Base-by-base conservation (phyloP, 2,329 filamentous ascomycete genomes). In the Alternaria triticina region DNA sequence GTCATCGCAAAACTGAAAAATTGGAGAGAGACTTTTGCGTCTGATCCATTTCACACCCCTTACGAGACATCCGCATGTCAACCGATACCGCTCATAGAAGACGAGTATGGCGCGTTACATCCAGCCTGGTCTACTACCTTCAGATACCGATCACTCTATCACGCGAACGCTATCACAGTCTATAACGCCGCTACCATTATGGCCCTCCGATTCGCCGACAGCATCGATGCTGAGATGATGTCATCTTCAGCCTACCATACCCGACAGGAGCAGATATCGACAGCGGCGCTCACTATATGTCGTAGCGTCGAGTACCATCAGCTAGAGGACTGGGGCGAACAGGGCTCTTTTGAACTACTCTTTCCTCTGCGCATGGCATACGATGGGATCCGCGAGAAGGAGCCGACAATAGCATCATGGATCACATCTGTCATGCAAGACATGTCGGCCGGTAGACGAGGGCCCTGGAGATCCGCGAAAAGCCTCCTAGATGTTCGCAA, bases 311-410 rank as follows among this genome's bases (percentile, higher is more conserved):
- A 57, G 7, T 49, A 57, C 15, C 54, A 57, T 30, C 46, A 49
- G 9, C 27, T 15, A 47, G 43, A 47, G 44, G 12, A n/a, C 20
- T 49, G 22, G n/a, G 54, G 54, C n/a, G 54, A 57, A 28, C 54
- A 47, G 15, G 43, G 54, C n/a, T 15, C 23, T 36, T 57, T 57
- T 11, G 44, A 33, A 25, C 20, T 57, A 4, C 54, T 57, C 8
- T 57, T 57, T 28, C 54, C 54, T 20, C 44, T 57, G 9, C 54
- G 54, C 15, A 57, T 57, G 54, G 54, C 54, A 15, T 46, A 57
- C 22, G 54, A 57, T 15, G 54, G 47, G 4, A 27, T 50, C 11
- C 6, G 47, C 47, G 27, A 50, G 27, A 28, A 30, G n/a, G 25
- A 50, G 20, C n/a, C 47, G 12, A 20, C 11, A 20, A 25, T 50